phyloP scores from a whole-genome alignment of 805 yeast genomes.

The Candida parachauliodes region DNA sequence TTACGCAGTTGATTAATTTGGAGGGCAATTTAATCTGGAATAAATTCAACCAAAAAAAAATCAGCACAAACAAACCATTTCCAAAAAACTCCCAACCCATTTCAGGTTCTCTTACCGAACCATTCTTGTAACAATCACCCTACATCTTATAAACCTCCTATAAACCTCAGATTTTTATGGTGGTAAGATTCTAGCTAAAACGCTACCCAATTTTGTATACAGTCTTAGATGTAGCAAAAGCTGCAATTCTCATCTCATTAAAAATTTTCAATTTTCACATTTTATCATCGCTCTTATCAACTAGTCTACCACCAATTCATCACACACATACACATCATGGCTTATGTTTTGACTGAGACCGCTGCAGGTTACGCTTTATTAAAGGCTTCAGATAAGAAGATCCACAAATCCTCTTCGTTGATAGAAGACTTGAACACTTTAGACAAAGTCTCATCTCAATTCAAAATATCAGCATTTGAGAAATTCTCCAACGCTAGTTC shows the following conservation, averaged over 20 bases:
- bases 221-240: no score
- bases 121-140: no score
- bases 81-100: no score
- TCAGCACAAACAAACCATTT: no score
- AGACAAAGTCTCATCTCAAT: constrained; percentile 82
- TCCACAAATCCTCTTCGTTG: constrained; percentile 76
- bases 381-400: constrained; percentile 96
- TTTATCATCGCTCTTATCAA: constrained; percentile 1
- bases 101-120: no score
- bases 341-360: constrained; percentile 92
- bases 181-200: no score
- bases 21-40: no score
- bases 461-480: constrained; percentile 93
- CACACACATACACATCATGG: constrained; percentile 42
- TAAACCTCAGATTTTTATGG: no score
- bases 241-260: constrained; percentile 6
- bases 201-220: no score
- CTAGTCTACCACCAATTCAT: neutral
- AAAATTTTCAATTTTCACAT: constrained; percentile 5
- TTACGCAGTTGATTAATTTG: no score
- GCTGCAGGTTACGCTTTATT: constrained; percentile 98
- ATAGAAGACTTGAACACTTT: constrained; percentile 75
- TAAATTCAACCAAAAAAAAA: no score
- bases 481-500: constrained; percentile 92
- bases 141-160: no score